A percentile compares a stretch with the other conserved stretches of the same genome.
phyloP scores from a whole-genome alignment of 345 rosid species.

The Hibiscus trionum region DNA sequence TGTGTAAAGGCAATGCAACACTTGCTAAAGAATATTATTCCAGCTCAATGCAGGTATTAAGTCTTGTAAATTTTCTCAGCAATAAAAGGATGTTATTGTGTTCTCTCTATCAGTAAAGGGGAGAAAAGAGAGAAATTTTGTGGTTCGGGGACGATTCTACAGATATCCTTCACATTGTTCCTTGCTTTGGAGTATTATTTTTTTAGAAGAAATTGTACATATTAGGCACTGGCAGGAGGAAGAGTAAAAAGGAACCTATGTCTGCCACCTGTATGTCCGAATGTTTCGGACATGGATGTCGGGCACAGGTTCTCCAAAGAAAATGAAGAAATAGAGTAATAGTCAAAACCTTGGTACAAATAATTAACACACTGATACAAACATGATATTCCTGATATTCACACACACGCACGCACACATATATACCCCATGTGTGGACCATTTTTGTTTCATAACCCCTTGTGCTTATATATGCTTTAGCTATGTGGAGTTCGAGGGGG shows the following conservation, averaged over 20 bases:
- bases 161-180: not conserved
- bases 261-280: not conserved
- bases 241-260: not conserved
- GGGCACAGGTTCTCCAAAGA: not conserved
- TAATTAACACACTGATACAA: not conserved
- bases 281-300: not conserved
- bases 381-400: not conserved
- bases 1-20: constrained; percentile 62
- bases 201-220: not conserved
- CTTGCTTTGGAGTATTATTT: not conserved
- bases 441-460: constrained; percentile 4
- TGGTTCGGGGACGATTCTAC: not conserved
- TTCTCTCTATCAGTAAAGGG: not conserved
- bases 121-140: not conserved
- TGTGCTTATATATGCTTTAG: constrained; percentile 28
- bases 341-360: not conserved
- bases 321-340: not conserved
- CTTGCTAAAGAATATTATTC: constrained; percentile 86
- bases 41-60: constrained; percentile 69
- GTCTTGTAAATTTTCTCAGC: not conserved
- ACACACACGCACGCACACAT: not conserved
- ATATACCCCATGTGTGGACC: not conserved
- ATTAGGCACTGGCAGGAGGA: not conserved
- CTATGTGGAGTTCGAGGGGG: constrained; percentile 98
- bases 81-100: not conserved